A percentile compares a stretch with the other conserved stretches of the same genome.
phyloP scores from a whole-genome alignment of 2,329 filamentous ascomycete genomes.

The Scedosporium minutisporum region DNA sequence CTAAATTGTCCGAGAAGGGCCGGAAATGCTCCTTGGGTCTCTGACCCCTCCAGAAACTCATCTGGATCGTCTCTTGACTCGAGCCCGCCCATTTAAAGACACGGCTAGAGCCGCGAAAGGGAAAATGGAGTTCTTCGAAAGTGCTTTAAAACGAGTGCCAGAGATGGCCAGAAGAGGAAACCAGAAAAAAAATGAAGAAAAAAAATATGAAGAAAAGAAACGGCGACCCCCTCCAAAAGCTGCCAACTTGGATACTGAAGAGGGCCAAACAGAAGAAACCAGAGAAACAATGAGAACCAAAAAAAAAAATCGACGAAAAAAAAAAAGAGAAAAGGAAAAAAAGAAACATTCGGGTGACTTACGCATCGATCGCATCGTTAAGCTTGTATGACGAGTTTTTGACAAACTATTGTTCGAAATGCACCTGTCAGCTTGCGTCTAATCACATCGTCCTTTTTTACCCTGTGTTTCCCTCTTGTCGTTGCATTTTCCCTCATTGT shows the following conservation, averaged over 20 bases:
- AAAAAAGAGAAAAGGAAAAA: conserved; percentile 12
- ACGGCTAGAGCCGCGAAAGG: neutral
- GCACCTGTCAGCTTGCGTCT: neutral
- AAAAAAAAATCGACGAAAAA: conserved; percentile 10
- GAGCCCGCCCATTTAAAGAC: neutral
- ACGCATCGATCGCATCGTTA: conserved; percentile 47
- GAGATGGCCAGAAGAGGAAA: neutral
- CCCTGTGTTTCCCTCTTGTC: neutral
- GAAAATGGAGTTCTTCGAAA: neutral
- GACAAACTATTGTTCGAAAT: conserved; percentile 29
- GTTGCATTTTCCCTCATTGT: neutral
- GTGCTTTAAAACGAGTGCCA: neutral
- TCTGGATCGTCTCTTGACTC: neutral
- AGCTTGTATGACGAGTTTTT: conserved; percentile 35
- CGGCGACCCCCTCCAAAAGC: too few species aligned
- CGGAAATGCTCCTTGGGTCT: conserved; percentile 4
- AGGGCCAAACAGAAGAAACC: neutral
- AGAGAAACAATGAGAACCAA: conserved; percentile 12
- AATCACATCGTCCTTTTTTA: neutral
- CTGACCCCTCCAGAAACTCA: neutral
- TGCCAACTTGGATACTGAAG: too few species aligned
- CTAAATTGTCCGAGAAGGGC: conserved; percentile 18
- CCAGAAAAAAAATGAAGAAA: conserved; percentile 1
- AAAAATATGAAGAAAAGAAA: conserved; percentile 12
- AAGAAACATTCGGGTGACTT: conserved; percentile 25